Conservation (phyloP, 164 flowering plant genomes). For the Cinnamomum micranthum region DNA sequence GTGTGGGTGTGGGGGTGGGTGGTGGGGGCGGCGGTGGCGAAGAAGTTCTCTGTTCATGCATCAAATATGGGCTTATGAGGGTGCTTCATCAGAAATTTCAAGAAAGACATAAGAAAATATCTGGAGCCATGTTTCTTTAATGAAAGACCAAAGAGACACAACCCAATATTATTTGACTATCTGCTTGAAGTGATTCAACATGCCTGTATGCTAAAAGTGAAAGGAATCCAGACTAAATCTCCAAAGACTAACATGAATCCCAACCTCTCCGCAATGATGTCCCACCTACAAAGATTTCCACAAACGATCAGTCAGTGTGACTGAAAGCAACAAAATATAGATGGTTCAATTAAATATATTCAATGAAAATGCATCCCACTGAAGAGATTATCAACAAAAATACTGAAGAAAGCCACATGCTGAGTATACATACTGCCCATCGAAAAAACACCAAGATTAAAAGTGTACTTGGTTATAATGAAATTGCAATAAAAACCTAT, state of each 20-base stretch:
- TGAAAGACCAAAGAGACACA: not conserved
- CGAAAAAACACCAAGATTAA: not conserved
- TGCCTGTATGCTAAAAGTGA: conserved; percentile 98
- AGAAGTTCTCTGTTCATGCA: no score
- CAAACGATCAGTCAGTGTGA: conserved; percentile 5
- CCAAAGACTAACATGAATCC: conserved; percentile 99
- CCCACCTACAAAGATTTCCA: conserved; percentile 62
- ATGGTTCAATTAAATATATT: not conserved
- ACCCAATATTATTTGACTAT: not conserved
- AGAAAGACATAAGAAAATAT: no score
- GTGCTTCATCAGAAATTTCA: no score
- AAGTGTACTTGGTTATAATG: not conserved
- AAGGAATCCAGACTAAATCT: conserved; percentile 97
- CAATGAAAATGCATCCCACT: not conserved
- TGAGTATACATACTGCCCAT: not conserved
- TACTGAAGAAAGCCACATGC: not conserved
- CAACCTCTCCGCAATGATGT: conserved; percentile 95
- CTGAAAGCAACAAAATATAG: not conserved
- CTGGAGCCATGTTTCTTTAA: not conserved
- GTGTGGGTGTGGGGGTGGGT: no score
- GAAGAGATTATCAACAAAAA: not conserved
- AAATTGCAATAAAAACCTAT: not conserved
- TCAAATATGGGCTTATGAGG: no score
- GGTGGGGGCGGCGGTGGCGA: no score
- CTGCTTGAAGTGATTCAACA: conserved; percentile 7